Evolutionary conservation across 495 filamentous ascomycete species (phyloP).

Genomic region (Aspergillus cavernicola): DNA sequence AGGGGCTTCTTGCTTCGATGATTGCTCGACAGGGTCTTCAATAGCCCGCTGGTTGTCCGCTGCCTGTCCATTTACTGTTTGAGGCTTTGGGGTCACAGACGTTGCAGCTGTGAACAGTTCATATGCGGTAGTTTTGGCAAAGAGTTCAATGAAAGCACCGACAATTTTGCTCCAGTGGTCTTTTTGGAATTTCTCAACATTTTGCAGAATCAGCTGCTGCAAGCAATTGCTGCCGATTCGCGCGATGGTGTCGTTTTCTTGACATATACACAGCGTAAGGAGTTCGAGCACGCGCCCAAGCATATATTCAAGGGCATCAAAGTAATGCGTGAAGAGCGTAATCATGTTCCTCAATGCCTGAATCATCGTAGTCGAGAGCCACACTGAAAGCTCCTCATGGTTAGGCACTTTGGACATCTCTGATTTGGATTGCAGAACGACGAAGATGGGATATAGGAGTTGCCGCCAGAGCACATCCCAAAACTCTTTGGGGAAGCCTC

Average conservation of each 20-base stretch:
- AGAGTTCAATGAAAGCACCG: slow-evolving; percentile 89
- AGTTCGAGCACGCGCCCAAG: slow-evolving; percentile 91
- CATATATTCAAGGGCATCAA: slow-evolving; percentile 94
- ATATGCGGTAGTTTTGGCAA: slow-evolving; percentile 88
- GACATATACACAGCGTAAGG: slow-evolving; percentile 91
- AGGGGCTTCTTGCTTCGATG: slow-evolving; percentile 22
- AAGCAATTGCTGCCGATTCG: slow-evolving; percentile 97
- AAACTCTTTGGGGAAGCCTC: slow-evolving; percentile 88
- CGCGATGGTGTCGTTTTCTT: slow-evolving; percentile 98
- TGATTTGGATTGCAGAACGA: slow-evolving; percentile 91
- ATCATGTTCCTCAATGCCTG: slow-evolving; percentile 98
- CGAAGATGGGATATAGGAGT: slow-evolving; percentile 95
- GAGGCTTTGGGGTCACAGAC: slow-evolving; percentile 40
- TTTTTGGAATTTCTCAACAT: slow-evolving; percentile 81
- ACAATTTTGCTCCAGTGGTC: slow-evolving; percentile 94
- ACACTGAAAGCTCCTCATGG: slow-evolving; percentile 96
- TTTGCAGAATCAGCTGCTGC: slow-evolving; percentile 92
- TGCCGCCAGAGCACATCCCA: slow-evolving; percentile 99
- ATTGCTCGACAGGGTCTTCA: slow-evolving; percentile 15
- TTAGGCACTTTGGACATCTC: slow-evolving; percentile 92
- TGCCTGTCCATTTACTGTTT: slow-evolving; percentile 32
- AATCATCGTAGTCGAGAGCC: slow-evolving; percentile 99
- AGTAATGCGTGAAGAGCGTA: slow-evolving; percentile 96
- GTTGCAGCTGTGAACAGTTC: slow-evolving; percentile 87
- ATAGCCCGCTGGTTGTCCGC: slow-evolving; percentile 26